phyloP scores from a whole-genome alignment of 202 grass and related monocot species.

The Schoenoplectus tabernaemontani region DNA sequence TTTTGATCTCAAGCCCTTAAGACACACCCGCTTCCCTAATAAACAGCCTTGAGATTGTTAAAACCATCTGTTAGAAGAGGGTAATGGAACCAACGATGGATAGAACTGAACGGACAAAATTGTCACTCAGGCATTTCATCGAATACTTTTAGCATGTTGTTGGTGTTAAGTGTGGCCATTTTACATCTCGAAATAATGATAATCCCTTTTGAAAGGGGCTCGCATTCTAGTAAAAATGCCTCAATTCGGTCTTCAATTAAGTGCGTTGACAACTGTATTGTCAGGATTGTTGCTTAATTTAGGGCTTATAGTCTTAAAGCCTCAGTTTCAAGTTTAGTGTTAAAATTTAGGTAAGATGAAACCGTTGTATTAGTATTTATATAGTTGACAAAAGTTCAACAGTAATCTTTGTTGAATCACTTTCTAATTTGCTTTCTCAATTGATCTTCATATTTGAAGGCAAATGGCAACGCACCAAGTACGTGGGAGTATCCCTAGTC shows the following conservation, averaged over 20 bases:
- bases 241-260: neutral
- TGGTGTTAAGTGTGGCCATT: neutral
- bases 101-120: neutral
- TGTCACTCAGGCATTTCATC: neutral
- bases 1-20: too few relatives aligned
- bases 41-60: neutral
- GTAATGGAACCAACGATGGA: neutral
- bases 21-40: too few relatives aligned
- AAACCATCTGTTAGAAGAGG: neutral
- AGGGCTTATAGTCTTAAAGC: neutral
- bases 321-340: neutral
- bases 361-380: too few relatives aligned
- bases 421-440: conserved; percentile 5
- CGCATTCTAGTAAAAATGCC: too few relatives aligned
- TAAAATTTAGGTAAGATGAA: too few relatives aligned
- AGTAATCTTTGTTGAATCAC: neutral
- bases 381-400: neutral
- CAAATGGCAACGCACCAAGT: conserved; percentile 80
- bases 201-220: too few relatives aligned
- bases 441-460: conserved; percentile 26
- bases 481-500: conserved; percentile 75
- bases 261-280: neutral
- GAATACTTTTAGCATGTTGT: neutral
- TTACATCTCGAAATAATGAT: neutral
- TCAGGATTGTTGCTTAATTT: neutral